These are phyloP conservation scores for Xerocomellus intermedius DNA, from an alignment of 768 basidiomycete species.

Conservation along the genomic window DNA sequence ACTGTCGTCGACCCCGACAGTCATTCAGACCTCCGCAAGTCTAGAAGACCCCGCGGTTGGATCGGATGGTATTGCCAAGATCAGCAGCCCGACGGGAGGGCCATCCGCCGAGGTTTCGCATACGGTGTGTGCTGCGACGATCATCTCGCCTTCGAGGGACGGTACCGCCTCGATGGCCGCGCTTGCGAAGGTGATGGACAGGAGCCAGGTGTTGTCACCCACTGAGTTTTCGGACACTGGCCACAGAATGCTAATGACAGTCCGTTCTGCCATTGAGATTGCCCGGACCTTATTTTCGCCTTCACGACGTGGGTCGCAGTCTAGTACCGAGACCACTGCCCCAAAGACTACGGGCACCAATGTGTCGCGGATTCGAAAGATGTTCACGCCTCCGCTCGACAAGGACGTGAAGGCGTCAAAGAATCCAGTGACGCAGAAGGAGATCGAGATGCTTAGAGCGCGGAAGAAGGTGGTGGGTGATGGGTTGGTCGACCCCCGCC, in stretches of 20 bases:
- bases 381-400: slow-evolving; percentile 8
- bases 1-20: not conserved
- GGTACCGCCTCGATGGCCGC: not conserved
- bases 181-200: not conserved
- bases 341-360: not conserved
- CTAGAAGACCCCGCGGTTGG: not conserved
- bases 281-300: not conserved
- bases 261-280: not conserved
- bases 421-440: slow-evolving; percentile 1
- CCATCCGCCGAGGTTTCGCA: not conserved
- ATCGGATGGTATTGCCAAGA: not conserved
- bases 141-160: not conserved
- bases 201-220: not conserved
- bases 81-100: not conserved
- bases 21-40: not conserved
- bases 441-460: slow-evolving; percentile 8
- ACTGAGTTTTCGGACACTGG: not conserved
- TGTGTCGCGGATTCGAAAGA: not conserved
- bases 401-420: not conserved
- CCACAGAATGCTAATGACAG: not conserved
- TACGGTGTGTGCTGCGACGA: not conserved
- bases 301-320: not conserved
- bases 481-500: not conserved
- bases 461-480: slow-evolving; percentile 2
- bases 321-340: not conserved